A percentile compares a stretch with the other conserved stretches of the same genome.
Evolutionary conservation across 805 yeast genomes (phyloP).

Genomic region (Yarrowia osloensis): DNA sequence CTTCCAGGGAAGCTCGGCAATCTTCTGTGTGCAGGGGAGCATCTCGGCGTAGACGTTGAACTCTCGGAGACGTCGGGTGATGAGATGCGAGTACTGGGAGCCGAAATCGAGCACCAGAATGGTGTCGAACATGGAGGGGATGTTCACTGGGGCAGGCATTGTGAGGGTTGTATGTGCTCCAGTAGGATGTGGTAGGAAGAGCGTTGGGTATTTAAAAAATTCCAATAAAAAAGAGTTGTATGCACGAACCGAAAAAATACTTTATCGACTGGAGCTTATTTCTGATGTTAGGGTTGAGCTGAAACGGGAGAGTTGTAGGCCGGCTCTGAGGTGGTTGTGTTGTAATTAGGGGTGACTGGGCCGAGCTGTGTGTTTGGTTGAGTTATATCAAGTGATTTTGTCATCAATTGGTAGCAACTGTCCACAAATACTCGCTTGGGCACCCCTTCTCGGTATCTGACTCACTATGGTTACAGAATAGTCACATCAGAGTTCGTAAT

Average conservation of each 20-base stretch:
- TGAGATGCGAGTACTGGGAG: slow-evolving; percentile 95
- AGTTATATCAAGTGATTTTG: no score
- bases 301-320: background rate
- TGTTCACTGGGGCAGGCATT: slow-evolving; percentile 50
- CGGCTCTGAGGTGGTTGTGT: background rate
- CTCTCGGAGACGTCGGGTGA: slow-evolving; percentile 96
- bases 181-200: background rate
- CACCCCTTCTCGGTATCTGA: background rate
- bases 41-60: slow-evolving; percentile 98
- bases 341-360: no score
- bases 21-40: slow-evolving; percentile 99
- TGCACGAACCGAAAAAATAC: slow-evolving; percentile 13
- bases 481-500: slow-evolving; percentile 1
- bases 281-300: background rate
- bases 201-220: slow-evolving; percentile 16
- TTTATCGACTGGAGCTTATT: slow-evolving; percentile 13
- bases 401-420: no score
- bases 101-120: slow-evolving; percentile 97
- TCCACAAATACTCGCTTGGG: no score
- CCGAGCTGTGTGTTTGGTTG: no score
- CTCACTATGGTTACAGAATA: background rate
- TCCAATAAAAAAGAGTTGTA: slow-evolving; percentile 8
- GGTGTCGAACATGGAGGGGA: slow-evolving; percentile 90
- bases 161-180: slow-evolving; percentile 9
- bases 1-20: slow-evolving; percentile 85